phyloP scores from a whole-genome alignment of 805 yeast species.

The Nakazawaea anatomiae region DNA sequence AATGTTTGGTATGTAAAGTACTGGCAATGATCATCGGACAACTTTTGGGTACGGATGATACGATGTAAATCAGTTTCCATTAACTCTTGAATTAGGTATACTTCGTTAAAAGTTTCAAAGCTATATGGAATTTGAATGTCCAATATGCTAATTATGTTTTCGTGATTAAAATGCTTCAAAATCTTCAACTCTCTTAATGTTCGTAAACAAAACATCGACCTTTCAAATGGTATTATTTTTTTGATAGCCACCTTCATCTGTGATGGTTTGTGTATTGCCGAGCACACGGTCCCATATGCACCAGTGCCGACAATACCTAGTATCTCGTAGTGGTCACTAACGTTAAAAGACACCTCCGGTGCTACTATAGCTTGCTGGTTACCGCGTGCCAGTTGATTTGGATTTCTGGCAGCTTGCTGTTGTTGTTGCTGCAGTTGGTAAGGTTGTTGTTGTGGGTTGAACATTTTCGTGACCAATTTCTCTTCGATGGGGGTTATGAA shows the following conservation, averaged over 20 bases:
- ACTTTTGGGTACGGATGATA: conserved; percentile 73
- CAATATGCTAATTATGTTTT: conserved; percentile 82
- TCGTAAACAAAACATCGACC: conserved; percentile 82
- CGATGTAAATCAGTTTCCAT: conserved; percentile 87
- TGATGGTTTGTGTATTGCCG: conserved; percentile 82
- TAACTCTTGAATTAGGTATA: conserved; percentile 79
- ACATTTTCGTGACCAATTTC: not conserved
- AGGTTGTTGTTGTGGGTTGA: not conserved
- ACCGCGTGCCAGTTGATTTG: not conserved
- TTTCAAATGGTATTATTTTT: conserved; percentile 87
- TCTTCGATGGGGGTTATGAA: too few species aligned
- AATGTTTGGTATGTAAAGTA: conserved; percentile 89
- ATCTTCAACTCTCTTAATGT: conserved; percentile 87
- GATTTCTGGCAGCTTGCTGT: not conserved
- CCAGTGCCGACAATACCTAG: conserved; percentile 90
- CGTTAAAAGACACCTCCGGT: conserved; percentile 53
- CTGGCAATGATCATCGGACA: conserved; percentile 91
- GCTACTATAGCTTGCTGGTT: not conserved
- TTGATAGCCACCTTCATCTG: conserved; percentile 91
- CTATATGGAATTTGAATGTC: conserved; percentile 83
- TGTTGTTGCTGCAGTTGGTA: not conserved
- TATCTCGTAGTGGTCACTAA: conserved; percentile 81
- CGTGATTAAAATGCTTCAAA: conserved; percentile 86
- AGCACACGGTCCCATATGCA: conserved; percentile 91
- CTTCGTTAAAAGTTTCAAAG: conserved; percentile 76